phyloP scores from a whole-genome alignment of 441 rosid genomes.

The Rhodomyrtus psidioides region DNA sequence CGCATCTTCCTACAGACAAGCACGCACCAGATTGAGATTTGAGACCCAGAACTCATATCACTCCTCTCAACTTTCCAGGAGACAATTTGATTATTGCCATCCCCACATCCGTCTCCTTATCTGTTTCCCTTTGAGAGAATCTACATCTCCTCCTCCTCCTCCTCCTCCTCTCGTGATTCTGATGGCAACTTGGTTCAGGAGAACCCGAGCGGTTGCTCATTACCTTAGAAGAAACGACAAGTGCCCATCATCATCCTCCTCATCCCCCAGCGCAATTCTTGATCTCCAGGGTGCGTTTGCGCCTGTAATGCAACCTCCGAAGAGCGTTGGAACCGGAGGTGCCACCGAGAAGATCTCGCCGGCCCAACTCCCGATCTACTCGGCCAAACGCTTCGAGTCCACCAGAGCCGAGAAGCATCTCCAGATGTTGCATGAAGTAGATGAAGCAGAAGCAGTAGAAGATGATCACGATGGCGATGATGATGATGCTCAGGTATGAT shows the following conservation, averaged over 20 bases:
- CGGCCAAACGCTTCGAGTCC: constrained; percentile 25
- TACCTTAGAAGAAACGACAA: constrained; percentile 11
- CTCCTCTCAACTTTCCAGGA: not conserved
- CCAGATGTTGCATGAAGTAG: not conserved
- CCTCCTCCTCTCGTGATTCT: not conserved
- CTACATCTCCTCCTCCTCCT: not conserved
- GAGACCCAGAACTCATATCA: not conserved
- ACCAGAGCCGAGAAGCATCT: constrained; percentile 26
- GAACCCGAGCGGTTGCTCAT: constrained; percentile 27
- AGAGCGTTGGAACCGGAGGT: not conserved
- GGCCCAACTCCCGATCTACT: not conserved
- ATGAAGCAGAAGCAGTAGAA: not conserved
- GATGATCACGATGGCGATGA: constrained; percentile 23
- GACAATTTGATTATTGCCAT: not conserved
- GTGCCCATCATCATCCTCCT: not conserved
- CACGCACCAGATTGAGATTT: not conserved
- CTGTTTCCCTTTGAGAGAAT: not conserved
- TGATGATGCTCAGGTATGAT: constrained; percentile 24
- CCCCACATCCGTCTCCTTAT: not conserved
- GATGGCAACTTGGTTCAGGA: constrained; percentile 37
- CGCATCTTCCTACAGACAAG: not conserved
- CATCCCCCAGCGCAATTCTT: not conserved
- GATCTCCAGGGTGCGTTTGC: not conserved
- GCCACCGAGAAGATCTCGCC: not conserved
- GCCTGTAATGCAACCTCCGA: not conserved